Conservation (phyloP, 1,284 basidiomycete species). For the Golubevia sp. region DNA sequence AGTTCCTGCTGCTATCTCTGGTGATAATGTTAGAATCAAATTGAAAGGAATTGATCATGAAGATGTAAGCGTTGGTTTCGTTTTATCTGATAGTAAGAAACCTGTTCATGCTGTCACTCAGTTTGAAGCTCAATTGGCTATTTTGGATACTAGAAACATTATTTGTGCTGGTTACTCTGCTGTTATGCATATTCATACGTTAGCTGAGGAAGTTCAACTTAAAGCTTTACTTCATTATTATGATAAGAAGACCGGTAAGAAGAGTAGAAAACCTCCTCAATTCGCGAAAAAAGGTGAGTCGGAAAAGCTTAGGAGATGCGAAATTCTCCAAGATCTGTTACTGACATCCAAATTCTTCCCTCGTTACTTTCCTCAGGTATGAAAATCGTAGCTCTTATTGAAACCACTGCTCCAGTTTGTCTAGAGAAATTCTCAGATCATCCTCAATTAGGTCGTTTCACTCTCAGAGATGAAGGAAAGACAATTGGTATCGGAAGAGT, state of each 20-base stretch:
- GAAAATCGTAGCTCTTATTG: slow-evolving; percentile 59
- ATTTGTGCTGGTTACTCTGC: slow-evolving; percentile 59
- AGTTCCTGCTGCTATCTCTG: slow-evolving; percentile 58
- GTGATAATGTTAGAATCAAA: slow-evolving; percentile 60
- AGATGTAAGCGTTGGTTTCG: slow-evolving; percentile 51
- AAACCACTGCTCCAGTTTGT: slow-evolving; percentile 49
- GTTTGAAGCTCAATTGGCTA: slow-evolving; percentile 61
- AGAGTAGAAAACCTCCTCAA: slow-evolving; percentile 54
- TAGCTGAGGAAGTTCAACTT: slow-evolving; percentile 50
- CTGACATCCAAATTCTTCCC: neutral
- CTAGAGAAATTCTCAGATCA: slow-evolving; percentile 58
- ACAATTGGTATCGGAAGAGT: slow-evolving; percentile 59
- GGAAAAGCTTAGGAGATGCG: neutral
- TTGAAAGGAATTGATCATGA: slow-evolving; percentile 57
- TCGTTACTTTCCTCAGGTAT: slow-evolving; percentile 44
- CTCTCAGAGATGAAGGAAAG: slow-evolving; percentile 55
- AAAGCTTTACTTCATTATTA: slow-evolving; percentile 57
- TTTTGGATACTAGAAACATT: slow-evolving; percentile 59
- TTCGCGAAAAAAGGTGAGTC: slow-evolving; percentile 36
- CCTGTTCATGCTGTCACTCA: slow-evolving; percentile 53
- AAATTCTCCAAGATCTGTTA: neutral
- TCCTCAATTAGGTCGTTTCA: slow-evolving; percentile 58
- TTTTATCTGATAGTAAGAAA: slow-evolving; percentile 45
- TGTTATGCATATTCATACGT: slow-evolving; percentile 57
- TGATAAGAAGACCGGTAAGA: slow-evolving; percentile 61